phyloP scores from a whole-genome alignment of 140 eudicot genomes.

The Flaveria floridana region DNA sequence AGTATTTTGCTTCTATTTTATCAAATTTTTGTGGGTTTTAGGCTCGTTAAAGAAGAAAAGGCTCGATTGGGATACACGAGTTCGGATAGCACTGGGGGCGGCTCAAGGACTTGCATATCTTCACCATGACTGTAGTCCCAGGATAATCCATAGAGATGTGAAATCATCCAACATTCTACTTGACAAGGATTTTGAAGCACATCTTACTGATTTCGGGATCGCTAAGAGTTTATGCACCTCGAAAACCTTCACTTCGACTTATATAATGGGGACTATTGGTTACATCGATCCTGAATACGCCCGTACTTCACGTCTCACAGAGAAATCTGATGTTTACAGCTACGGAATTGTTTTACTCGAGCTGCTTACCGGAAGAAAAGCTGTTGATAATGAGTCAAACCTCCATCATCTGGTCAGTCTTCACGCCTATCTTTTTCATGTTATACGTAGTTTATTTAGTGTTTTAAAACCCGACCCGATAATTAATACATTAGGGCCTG shows the following conservation, averaged over 20 bases:
- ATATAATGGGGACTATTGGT: constrained; percentile 90
- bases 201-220: constrained; percentile 93
- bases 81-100: constrained; percentile 78
- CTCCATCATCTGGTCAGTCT: constrained; percentile 87
- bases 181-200: constrained; percentile 86
- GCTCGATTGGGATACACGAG: constrained; percentile 86
- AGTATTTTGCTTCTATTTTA: background rate
- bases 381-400: constrained; percentile 90
- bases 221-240: constrained; percentile 85
- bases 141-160: constrained; percentile 89
- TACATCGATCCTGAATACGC: constrained; percentile 98
- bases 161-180: constrained; percentile 88
- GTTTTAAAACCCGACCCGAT: background rate
- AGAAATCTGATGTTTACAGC: constrained; percentile 95
- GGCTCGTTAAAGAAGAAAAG: constrained; percentile 78
- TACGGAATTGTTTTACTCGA: constrained; percentile 86
- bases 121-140: constrained; percentile 96
- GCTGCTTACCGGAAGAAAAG: constrained; percentile 87
- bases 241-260: constrained; percentile 80
- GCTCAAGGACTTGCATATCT: constrained; percentile 98
- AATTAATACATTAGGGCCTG: background rate
- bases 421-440: background rate
- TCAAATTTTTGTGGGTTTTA: constrained; percentile 22
- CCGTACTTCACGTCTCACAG: constrained; percentile 92
- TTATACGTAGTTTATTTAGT: background rate